Percentiles rank a stretch among this genome's conserved stretches.
Evolutionary conservation across 1,284 basidiomycete genomes (phyloP).

Genomic region (Irpex lacteus): DNA sequence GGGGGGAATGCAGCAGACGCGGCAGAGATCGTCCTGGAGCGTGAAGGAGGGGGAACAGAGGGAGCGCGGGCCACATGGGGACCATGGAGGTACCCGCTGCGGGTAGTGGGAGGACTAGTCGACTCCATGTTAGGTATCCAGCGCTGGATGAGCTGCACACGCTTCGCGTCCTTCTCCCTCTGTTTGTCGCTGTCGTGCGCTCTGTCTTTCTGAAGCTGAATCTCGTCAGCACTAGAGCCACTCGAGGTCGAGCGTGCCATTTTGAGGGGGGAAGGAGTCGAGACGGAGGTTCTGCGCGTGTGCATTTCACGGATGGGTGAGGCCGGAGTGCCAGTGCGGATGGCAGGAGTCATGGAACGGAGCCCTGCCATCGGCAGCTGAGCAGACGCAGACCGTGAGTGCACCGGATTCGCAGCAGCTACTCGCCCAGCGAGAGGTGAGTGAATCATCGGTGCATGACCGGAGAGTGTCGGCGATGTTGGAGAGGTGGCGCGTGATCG

Average conservation of each 20-base stretch:
- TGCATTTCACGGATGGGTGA: slow-evolving; percentile 16
- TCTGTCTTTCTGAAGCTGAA: slow-evolving; percentile 19
- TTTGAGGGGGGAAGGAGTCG: slow-evolving; percentile 29
- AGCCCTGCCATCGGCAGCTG: slow-evolving; percentile 25
- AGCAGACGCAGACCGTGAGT: slow-evolving; percentile 22
- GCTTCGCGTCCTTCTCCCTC: slow-evolving; percentile 25
- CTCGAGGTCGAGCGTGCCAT: slow-evolving; percentile 28
- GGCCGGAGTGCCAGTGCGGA: slow-evolving; percentile 26
- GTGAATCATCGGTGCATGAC: slow-evolving; percentile 22
- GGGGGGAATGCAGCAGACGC: slow-evolving; percentile 19
- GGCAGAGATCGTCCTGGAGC: slow-evolving; percentile 17
- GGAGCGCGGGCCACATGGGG: slow-evolving; percentile 4
- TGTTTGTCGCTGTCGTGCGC: slow-evolving; percentile 24
- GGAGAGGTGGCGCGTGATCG: slow-evolving; percentile 31
- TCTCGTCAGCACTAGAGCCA: slow-evolving; percentile 31
- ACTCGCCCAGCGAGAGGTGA: slow-evolving; percentile 22
- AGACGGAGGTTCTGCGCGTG: slow-evolving; percentile 25
- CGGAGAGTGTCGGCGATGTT: slow-evolving; percentile 26
- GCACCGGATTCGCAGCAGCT: slow-evolving; percentile 10
- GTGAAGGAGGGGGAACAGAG: slow-evolving; percentile 11
- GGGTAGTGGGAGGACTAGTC: slow-evolving; percentile 23
- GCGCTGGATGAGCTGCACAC: slow-evolving; percentile 30
- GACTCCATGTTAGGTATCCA: slow-evolving; percentile 30
- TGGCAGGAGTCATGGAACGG: slow-evolving; percentile 14
- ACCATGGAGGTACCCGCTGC: slow-evolving; percentile 18